Base-by-base conservation (phyloP, 2,329 filamentous ascomycete species). In the Alternaria longipes region DNA sequence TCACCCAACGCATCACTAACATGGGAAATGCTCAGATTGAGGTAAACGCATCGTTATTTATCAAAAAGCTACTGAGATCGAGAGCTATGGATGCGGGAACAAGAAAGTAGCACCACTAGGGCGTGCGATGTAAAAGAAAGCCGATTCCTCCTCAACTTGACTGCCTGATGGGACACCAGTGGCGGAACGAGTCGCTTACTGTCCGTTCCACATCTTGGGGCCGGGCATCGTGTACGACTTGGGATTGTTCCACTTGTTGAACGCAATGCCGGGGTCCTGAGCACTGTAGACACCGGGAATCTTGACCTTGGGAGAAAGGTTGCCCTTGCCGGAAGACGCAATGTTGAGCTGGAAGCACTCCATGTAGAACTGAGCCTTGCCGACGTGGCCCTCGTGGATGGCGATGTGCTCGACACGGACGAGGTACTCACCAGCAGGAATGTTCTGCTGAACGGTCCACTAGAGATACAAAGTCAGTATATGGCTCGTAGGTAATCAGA, bases 301-400 rank as follows among this genome's bases (percentile, higher is more conserved):
- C 24, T 26, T 26, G 24, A 26, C 24, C 24, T 6, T 26, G 24
- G 24, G 24, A 7, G 24, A 26, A 4, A 78, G 82, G 2, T 76
- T 81, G 26, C 81, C 81, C 14, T 76, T 77, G 18, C 72, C 72
- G 16, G 60, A 56, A 26, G 81, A 80, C 30, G 81, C 81, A 36
- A 85, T 79, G 60, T 81, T 81, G 55, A 86, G 77, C 75, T 85
- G 83, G 65, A 74, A 75, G 70, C 75, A 77, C 46, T 75, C 73
- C 44, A 78, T 77, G 63, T 78, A 77, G 64, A 74, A 74, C 58
- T 77, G 75, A 2, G 75, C 75, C 59, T 69, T 74, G 49, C 70
- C 71, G 8, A 61, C 63, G 38, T 75, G 72, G 4, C 59, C 75
- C 62, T 75, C 65, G 53, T 78, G 75, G 22, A 78, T 67, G 16